Conservation (phyloP, 805 yeast genomes). For the Metschnikowia sp. region DNA sequence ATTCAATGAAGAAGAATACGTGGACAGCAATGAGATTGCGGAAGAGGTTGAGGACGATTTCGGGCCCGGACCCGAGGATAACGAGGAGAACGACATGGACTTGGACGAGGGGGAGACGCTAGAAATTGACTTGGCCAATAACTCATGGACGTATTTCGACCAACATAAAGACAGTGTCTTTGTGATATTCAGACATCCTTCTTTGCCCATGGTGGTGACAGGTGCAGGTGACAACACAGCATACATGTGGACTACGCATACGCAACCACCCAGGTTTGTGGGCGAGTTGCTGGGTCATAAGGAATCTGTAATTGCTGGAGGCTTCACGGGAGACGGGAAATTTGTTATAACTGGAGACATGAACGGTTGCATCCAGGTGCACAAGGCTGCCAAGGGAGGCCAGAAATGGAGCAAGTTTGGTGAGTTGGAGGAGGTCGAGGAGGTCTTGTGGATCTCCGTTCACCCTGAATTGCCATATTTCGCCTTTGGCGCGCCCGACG, state of each 20-base stretch:
- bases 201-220: slow-evolving; percentile 76
- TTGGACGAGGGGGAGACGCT: slow-evolving; percentile 42
- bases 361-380: slow-evolving; percentile 81
- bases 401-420: slow-evolving; percentile 75
- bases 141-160: slow-evolving; percentile 87
- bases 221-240: slow-evolving; percentile 96
- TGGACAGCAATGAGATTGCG: slow-evolving; percentile 43
- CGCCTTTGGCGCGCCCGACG: slow-evolving; percentile 91
- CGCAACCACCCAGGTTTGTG: slow-evolving; percentile 77
- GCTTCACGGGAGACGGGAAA: slow-evolving; percentile 78
- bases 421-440: slow-evolving; percentile 83
- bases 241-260: slow-evolving; percentile 88
- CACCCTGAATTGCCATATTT: slow-evolving; percentile 80
- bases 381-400: slow-evolving; percentile 69
- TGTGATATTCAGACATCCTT: slow-evolving; percentile 78
- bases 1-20: slow-evolving; percentile 29
- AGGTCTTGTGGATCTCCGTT: slow-evolving; percentile 74
- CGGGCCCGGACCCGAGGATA: slow-evolving; percentile 37
- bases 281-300: slow-evolving; percentile 76
- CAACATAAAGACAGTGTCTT: slow-evolving; percentile 85
- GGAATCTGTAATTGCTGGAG: slow-evolving; percentile 84
- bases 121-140: slow-evolving; percentile 85
- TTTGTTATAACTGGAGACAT: slow-evolving; percentile 88
- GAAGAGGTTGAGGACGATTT: slow-evolving; percentile 28
- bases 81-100: slow-evolving; percentile 40